Percentiles rank a stretch among this genome's conserved stretches.
These are phyloP conservation scores for Ensete glaucum DNA, from an alignment of 176 grass and related monocot species.

Conservation along the genomic window DNA sequence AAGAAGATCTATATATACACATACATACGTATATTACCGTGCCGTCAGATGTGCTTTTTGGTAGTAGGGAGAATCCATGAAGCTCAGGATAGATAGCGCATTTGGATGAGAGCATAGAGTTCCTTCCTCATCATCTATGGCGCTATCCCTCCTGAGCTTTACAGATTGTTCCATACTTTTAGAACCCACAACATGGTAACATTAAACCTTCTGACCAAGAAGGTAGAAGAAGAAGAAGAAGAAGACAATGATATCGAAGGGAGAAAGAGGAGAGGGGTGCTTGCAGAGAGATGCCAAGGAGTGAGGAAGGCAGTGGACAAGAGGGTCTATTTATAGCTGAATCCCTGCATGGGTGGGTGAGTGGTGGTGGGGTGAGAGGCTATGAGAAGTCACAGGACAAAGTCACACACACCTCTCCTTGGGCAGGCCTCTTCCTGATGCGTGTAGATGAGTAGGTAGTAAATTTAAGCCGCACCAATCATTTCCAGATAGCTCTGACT, in stretches of 20 bases:
- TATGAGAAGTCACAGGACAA: no score
- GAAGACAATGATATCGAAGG: no score
- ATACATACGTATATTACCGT: no score
- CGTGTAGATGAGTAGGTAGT: not conserved
- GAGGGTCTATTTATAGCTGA: slow-evolving; percentile 12
- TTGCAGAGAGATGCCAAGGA: not conserved
- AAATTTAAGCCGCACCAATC: slow-evolving; percentile 3
- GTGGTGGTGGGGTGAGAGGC: no score
- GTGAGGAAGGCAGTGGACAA: not conserved
- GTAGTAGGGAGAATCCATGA: slow-evolving; percentile 32
- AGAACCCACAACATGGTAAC: not conserved
- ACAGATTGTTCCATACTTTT: slow-evolving; percentile 29
- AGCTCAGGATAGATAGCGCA: slow-evolving; percentile 45
- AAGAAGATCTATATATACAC: no score
- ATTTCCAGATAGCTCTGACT: not conserved
- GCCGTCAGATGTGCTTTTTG: no score
- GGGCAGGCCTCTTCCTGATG: not conserved
- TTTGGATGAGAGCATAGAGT: not conserved
- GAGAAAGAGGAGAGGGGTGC: not conserved
- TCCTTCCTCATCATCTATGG: slow-evolving; percentile 6
- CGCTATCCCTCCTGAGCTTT: slow-evolving; percentile 45
- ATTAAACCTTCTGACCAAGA: not conserved
- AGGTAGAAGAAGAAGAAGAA: no score
- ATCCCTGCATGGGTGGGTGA: no score
- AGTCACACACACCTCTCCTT: not conserved